Evolutionary conservation across 2,329 filamentous ascomycete species (phyloP), one percentile per base, ranked within the genome.

Genomic region (Aspergillus spinulosporus): DNA sequence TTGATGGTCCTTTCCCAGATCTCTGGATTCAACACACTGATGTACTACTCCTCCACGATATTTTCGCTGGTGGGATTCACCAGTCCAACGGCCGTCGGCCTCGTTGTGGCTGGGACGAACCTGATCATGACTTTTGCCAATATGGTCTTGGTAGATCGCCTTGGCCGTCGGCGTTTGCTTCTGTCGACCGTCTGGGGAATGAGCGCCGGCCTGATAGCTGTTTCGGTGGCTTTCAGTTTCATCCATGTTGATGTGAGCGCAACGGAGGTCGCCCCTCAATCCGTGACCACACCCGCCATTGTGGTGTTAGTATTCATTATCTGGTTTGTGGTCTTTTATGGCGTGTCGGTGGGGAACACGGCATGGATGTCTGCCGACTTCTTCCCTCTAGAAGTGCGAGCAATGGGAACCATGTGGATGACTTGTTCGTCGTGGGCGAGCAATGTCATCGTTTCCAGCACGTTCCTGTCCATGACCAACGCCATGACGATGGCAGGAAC

Each of bases 111-210:
- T 9, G 66, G 62, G 2, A 62, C 65, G 12, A 70, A 70, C 62
- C 81, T 80, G 59, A 64, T 82, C 51, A 80, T 82, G 65, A 80
- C 78, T 0, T 71, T 73, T 60, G 70, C 81, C 47, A 80, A 81
- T 52, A 69, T 81, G 28, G 65, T 78, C 59, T 62, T 78, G 28
- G 74, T 80, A 7, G 79, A 82, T 58, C 70, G 66, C 2, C 66
- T 76, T 29, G 79, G 80, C 0, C 74, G 80, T 7, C 72, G 79
- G n/a, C 68, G 70, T 4, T 70, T 82, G 1, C 68, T 81, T 0
- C 66, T 80, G 8, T 70, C 68, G 52, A 78, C 76, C 0, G 72
- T 78, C 3, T 72, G 73, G 60, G 77, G 74, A 26, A 81, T 82
- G 79, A 66, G 70, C 2, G 60, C 75, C 3, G 71, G 72, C 9